Conservation (phyloP, 208 protist species). For the Acanthamoeba healyi region DNA sequence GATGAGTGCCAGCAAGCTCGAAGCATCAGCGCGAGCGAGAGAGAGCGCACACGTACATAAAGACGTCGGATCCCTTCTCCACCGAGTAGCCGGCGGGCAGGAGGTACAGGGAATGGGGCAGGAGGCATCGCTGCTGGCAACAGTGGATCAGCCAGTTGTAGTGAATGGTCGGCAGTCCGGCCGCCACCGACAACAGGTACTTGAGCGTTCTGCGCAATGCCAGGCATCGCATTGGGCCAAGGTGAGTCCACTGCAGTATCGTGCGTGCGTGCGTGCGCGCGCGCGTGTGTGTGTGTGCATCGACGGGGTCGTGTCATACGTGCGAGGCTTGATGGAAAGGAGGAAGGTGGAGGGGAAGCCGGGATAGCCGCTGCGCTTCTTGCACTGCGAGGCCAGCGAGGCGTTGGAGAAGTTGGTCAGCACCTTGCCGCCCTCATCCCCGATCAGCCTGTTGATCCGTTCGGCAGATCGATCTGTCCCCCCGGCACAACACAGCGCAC, state of each 20-base stretch:
- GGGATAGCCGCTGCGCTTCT: constrained; percentile 9
- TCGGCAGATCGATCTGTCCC: constrained; percentile 2
- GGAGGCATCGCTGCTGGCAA: constrained; percentile 56
- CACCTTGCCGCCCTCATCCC: constrained; percentile 38
- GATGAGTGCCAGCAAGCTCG: not conserved
- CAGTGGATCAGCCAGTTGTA: constrained; percentile 71
- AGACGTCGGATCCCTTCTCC: constrained; percentile 34
- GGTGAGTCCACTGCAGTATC: no score
- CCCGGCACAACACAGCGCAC: not conserved
- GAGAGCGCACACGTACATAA: constrained; percentile 36
- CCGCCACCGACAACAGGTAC: constrained; percentile 52
- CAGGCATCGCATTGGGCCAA: no score
- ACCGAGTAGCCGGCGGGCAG: constrained; percentile 56
- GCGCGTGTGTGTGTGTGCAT: not conserved
- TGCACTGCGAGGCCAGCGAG: not conserved
- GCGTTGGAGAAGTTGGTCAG: constrained; percentile 34
- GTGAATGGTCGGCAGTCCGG: constrained; percentile 32
- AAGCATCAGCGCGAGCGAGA: not conserved
- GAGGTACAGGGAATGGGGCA: constrained; percentile 57
- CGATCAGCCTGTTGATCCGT: constrained; percentile 2
- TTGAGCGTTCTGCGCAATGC: constrained; percentile 57
- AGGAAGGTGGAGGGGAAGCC: constrained; percentile 47
- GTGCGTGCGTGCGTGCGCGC: not conserved
- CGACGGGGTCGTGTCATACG: not conserved
- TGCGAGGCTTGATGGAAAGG: constrained; percentile 31